phyloP scores from a whole-genome alignment of 805 yeast genomes.

The Hanseniaspora vineae region DNA sequence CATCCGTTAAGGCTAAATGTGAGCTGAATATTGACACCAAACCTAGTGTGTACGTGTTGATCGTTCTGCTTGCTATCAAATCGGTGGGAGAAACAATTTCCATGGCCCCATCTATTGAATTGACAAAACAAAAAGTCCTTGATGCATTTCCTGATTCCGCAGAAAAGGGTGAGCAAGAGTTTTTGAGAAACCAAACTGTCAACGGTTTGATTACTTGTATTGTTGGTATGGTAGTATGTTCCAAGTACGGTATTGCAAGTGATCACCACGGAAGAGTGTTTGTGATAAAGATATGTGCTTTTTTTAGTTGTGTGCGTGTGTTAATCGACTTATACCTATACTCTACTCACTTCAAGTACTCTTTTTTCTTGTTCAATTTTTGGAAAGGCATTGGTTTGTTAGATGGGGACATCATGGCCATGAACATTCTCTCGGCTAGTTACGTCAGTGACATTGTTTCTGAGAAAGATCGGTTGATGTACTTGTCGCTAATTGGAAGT shows the following conservation, averaged over 20 bases:
- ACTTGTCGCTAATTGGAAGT: constrained; percentile 13
- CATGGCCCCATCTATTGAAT: constrained; percentile 1
- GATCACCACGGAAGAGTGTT: constrained; percentile 13
- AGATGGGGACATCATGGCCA: constrained; percentile 14
- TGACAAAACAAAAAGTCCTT: constrained; percentile 1
- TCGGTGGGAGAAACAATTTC: constrained; percentile 3
- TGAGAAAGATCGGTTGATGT: constrained; percentile 8
- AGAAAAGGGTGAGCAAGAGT: background rate
- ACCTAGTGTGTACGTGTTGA: constrained; percentile 2
- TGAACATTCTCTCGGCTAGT: constrained; percentile 14
- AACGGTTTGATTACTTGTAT: constrained; percentile 8
- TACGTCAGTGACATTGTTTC: constrained; percentile 12
- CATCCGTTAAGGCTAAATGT: background rate
- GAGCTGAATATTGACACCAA: background rate
- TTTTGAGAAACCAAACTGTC: constrained; percentile 4
- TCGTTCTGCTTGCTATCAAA: constrained; percentile 1
- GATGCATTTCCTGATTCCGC: background rate
- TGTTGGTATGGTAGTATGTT: constrained; percentile 12
- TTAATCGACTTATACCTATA: constrained; percentile 10
- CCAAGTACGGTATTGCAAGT: constrained; percentile 14
- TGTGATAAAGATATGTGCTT: constrained; percentile 15
- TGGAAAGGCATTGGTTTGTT: constrained; percentile 8
- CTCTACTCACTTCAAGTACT: constrained; percentile 2
- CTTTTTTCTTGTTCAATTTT: constrained; percentile 5
- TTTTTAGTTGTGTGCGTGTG: constrained; percentile 14